phyloP scores from a whole-genome alignment of 1,284 basidiomycete genomes.

The Sphaerobolus stellatus region DNA sequence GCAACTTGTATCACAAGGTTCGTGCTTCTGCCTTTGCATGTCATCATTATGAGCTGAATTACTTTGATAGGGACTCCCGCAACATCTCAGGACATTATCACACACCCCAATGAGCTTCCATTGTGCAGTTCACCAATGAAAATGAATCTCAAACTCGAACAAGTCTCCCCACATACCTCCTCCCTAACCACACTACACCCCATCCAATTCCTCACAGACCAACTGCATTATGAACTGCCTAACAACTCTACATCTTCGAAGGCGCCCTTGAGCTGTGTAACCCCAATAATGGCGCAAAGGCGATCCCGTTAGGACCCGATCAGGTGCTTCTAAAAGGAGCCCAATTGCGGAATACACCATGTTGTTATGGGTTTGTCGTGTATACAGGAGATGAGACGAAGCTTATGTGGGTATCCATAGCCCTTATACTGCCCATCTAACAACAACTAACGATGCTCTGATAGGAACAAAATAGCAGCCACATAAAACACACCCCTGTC shows the following conservation, averaged over 20 bases:
- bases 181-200: conserved; percentile 75
- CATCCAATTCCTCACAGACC: conserved; percentile 75
- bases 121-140: conserved; percentile 38
- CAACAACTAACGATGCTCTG: neutral
- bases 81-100: too few relatives aligned
- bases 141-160: conserved; percentile 99
- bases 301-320: conserved; percentile 87
- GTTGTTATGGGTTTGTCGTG: conserved; percentile 92
- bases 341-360: conserved; percentile 94
- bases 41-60: too few relatives aligned
- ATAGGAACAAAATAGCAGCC: conserved; percentile 32
- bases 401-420: conserved; percentile 71
- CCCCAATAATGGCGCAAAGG: conserved; percentile 1
- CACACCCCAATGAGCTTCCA: too few relatives aligned
- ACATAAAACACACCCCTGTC: conserved; percentile 95
- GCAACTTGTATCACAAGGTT: too few relatives aligned
- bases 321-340: conserved; percentile 94
- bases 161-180: conserved; percentile 84
- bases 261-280: conserved; percentile 43
- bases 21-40: too few relatives aligned
- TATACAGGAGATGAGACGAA: conserved; percentile 99
- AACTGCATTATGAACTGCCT: conserved; percentile 91
- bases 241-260: conserved; percentile 99
- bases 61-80: too few relatives aligned
- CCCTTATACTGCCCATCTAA: neutral